Evolutionary conservation across 352 stramenopile species (phyloP).

Genomic region (Pseudoperonospora humuli): DNA sequence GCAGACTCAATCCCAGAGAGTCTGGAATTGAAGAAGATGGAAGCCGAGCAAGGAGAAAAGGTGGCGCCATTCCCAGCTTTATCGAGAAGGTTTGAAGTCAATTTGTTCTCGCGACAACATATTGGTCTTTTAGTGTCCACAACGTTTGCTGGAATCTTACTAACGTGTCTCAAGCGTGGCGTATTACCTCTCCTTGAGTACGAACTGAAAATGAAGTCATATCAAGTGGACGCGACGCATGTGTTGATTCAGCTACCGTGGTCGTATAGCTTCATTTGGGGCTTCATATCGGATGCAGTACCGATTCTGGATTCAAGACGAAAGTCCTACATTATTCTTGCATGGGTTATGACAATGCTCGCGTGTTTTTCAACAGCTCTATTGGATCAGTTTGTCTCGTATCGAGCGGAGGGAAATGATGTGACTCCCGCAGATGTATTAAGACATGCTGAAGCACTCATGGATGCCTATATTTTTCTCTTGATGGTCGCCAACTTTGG

Average conservation of each 20-base stretch:
- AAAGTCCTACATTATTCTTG: conserved; percentile 78
- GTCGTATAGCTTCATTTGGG: conserved; percentile 71
- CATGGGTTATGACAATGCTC: conserved; percentile 30
- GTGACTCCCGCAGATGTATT: conserved; percentile 11
- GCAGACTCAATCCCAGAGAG: conserved; percentile 15
- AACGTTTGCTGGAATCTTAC: conserved; percentile 32
- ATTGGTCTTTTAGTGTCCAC: conserved; percentile 31
- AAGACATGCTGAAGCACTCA: conserved; percentile 11
- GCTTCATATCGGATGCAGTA: conserved; percentile 66
- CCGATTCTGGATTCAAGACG: conserved; percentile 62
- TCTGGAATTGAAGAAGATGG: conserved; percentile 9
- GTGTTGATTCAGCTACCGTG: conserved; percentile 35
- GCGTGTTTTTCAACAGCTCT: conserved; percentile 32
- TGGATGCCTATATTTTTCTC: conserved; percentile 29
- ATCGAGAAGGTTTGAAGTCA: conserved; percentile 18
- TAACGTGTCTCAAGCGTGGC: conserved; percentile 33
- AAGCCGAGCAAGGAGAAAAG: not conserved
- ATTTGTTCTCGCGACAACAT: conserved; percentile 23
- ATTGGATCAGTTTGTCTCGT: conserved; percentile 24
- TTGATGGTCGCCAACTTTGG: conserved; percentile 37
- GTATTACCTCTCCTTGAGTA: conserved; percentile 30
- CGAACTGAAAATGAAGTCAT: conserved; percentile 30
- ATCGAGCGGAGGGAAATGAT: conserved; percentile 14
- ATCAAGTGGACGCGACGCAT: conserved; percentile 29
- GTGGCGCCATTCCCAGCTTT: conserved; percentile 17